Evolutionary conservation across 2,329 filamentous ascomycete genomes (phyloP).

Genomic region (Chaetomium strumarium): DNA sequence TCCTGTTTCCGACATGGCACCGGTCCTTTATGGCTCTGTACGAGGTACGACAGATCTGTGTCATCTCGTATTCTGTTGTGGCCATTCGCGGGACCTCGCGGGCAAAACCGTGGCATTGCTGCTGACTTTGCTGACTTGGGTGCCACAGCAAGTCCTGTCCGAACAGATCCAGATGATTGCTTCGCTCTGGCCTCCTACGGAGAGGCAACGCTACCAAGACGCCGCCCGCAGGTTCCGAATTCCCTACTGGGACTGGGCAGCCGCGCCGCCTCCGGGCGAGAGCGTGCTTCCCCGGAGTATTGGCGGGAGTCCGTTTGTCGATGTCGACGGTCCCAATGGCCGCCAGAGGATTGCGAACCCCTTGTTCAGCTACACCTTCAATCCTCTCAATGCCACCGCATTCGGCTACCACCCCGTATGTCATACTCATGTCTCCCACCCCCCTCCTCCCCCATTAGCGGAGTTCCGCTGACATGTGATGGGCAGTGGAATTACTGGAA

Average conservation of each 20-base stretch:
- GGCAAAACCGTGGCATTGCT: background rate
- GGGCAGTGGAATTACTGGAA: slow-evolving; percentile 52
- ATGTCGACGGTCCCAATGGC: slow-evolving; percentile 51
- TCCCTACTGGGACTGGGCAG: slow-evolving; percentile 57
- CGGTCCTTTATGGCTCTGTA: slow-evolving; percentile 66
- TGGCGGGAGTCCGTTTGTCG: slow-evolving; percentile 37
- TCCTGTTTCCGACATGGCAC: slow-evolving; percentile 78
- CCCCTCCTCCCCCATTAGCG: background rate
- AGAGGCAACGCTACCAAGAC: slow-evolving; percentile 43
- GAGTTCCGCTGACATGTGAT: slow-evolving; percentile 9
- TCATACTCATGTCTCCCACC: slow-evolving; percentile 10
- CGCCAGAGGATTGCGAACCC: slow-evolving; percentile 54
- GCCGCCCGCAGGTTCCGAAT: slow-evolving; percentile 49
- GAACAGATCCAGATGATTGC: slow-evolving; percentile 38
- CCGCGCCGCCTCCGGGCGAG: slow-evolving; percentile 41
- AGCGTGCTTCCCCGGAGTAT: slow-evolving; percentile 45
- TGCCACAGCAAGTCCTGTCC: slow-evolving; percentile 36
- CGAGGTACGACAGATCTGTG: slow-evolving; percentile 38
- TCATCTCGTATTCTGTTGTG: slow-evolving; percentile 1
- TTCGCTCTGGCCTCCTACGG: slow-evolving; percentile 40
- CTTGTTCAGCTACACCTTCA: slow-evolving; percentile 55
- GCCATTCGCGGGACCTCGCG: background rate
- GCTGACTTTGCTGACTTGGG: slow-evolving; percentile 2
- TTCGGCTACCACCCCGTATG: slow-evolving; percentile 57
- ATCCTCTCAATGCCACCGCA: slow-evolving; percentile 51